Evolutionary conservation across 257 asterid species (phyloP), one percentile per base, ranked within the genome.

Genomic region (Penstemon eatonii): DNA sequence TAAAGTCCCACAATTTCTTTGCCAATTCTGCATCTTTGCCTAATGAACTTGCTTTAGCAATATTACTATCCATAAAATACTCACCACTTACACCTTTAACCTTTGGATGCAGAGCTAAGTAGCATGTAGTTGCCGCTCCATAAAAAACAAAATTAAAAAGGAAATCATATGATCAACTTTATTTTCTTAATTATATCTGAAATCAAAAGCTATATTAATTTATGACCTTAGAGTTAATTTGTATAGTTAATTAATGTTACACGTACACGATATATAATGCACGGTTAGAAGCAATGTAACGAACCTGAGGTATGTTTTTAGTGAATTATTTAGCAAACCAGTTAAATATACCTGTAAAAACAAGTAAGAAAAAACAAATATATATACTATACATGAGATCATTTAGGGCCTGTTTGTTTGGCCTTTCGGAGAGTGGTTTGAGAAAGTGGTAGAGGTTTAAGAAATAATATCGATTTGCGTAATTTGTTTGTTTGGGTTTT

Each of bases 61-160:
- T 61, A 18, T 90, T 85, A 60, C 86, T 78, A 70, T 90, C 84
- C 1, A 69, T 37, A 65, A 90, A 90, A 66, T 86, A 88, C 83
- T 90, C 74, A 8, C 96, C 94, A 7, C 83, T 86, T 47, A 90
- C 80, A 49, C 92, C 96, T 63, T 83, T 70, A 53, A 86, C 91
- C 72, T 77, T 81, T 44, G 90, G 97, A 73, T 84, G 80, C 80
- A 90, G 62, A 36, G 97, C 97, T 53, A 88, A 87, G 57, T 90
- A 90, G 74, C 89, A 88, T 3, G 88, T 78, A 11, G 86, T 80
- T 47, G 87, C 79, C 4, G 90, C 86, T 52, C 87, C 90, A 15
- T 15, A 15, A 0, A 15, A 60, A 68, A 13, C 74, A 67, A 0
- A 64, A 66, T 39, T 13, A 55, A 61, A 12, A 0, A 41, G 53